Percentiles rank a stretch among this genome's conserved stretches.
phyloP scores from a whole-genome alignment of 441 rosid species.

The Mallotus repandus region DNA sequence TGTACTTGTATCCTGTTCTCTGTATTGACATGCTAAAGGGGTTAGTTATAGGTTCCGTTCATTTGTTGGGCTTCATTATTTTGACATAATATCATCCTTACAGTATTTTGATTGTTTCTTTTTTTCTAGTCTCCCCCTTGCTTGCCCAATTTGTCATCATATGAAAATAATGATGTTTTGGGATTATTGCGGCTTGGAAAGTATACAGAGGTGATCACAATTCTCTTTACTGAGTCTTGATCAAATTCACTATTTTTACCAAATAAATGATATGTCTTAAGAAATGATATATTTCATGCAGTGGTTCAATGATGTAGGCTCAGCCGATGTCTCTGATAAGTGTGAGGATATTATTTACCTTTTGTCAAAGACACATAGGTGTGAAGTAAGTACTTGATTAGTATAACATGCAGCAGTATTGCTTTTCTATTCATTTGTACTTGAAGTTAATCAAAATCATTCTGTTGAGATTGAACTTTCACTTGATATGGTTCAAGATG shows the following conservation, averaged over 20 bases:
- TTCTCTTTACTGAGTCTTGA: constrained; percentile 21
- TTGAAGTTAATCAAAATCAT: background rate
- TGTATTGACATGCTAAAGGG: background rate
- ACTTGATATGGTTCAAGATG: constrained; percentile 41
- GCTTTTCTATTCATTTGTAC: too few relatives aligned
- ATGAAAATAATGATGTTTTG: constrained; percentile 40
- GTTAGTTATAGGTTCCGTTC: background rate
- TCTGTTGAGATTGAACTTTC: constrained; percentile 12
- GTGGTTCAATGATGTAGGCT: constrained; percentile 90
- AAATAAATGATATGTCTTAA: constrained; percentile 14
- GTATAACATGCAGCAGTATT: background rate
- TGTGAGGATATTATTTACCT: constrained; percentile 70
- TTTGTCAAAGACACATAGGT: constrained; percentile 61
- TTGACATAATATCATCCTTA: constrained; percentile 1
- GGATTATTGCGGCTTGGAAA: constrained; percentile 74
- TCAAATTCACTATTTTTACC: background rate
- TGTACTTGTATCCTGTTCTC: background rate
- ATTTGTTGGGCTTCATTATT: constrained; percentile 3
- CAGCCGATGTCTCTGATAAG: constrained; percentile 69
- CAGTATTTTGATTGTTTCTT: constrained; percentile 21
- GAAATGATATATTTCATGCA: constrained; percentile 35
- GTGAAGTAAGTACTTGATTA: constrained; percentile 54
- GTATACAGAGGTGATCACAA: constrained; percentile 53
- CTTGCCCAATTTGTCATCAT: constrained; percentile 60
- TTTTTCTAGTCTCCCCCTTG: constrained; percentile 58